Base-by-base conservation (phyloP, 1,139 yeast species). In the Protomyces inundatus region DNA sequence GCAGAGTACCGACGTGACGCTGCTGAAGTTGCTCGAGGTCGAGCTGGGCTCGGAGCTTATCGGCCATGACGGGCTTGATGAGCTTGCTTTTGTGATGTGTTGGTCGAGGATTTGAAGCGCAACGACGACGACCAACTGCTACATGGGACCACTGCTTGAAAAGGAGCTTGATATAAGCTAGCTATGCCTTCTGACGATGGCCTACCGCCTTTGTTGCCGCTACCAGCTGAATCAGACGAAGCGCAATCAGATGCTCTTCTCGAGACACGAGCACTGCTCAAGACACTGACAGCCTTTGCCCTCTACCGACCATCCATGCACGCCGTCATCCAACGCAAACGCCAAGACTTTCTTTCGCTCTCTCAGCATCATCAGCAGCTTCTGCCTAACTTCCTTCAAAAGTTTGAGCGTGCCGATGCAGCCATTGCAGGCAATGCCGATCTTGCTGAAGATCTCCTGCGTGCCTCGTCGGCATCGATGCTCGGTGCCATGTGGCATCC, bases 1-100 rank as follows among this genome's bases (percentile, higher is more conserved):
- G 80, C 0, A 96, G 96, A 0, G 89, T 76, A 0, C 95, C 95
- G 36, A 84, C 76, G 70, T 85, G 85, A 68, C 87, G 82, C 35
- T 82, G 72, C 71, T 87, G 87, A 33, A 84, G 78, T 54, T 80
- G 84, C 59, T 83, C 84, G 70, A 81, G 86, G 66, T 82, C 82
- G 70, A 84, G 86, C 69, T 81, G 81, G 50, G 86, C 91, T 68
- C 87, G 79, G 32, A 52, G 45, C 45, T 52, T 52, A 16, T 52
- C 55, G 6, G 55, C 55, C 55, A 52, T 52, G 23, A 14, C 3
- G n/a, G 3, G 9, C 39, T 36, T 23, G 32, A 42, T 9, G 32
- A 6, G 39, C 30, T 42, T n/a, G 33, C 9, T 14, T 42, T 4
- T 6, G 16, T 14, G 23, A 14, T 42, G 39, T 16, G 30, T 10